Evolutionary conservation across 768 basidiomycete genomes (phyloP).

Genomic region (Floccularia luteovirens): DNA sequence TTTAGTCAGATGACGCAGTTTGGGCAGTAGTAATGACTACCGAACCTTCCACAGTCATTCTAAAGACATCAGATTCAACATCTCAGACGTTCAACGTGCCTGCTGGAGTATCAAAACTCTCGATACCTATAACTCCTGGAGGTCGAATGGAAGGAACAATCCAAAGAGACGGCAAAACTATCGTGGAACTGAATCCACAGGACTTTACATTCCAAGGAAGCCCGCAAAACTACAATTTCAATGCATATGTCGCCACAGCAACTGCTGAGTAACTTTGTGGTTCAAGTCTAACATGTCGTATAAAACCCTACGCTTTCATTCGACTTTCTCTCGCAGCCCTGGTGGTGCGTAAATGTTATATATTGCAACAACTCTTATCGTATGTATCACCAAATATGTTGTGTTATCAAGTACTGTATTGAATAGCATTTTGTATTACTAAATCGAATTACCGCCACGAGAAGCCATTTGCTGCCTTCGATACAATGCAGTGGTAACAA

Average conservation of each 20-base stretch:
- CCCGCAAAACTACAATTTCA: conserved; percentile 63
- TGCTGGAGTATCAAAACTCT: conserved; percentile 56
- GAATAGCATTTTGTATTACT: background rate
- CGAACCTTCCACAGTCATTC: conserved; percentile 44
- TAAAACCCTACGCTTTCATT: background rate
- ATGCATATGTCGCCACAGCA: conserved; percentile 50
- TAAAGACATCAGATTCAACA: conserved; percentile 38
- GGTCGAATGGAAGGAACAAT: conserved; percentile 44
- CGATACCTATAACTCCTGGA: conserved; percentile 45
- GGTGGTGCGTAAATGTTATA: background rate
- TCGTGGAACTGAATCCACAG: conserved; percentile 39
- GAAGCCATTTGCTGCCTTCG: too few species aligned
- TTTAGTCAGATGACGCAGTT: conserved; percentile 50
- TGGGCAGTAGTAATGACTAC: conserved; percentile 68
- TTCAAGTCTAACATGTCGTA: background rate
- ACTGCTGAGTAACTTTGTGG: conserved; percentile 12
- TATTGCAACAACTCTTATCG: conserved; percentile 2
- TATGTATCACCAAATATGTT: too few species aligned
- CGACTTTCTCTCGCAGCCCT: background rate
- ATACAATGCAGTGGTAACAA: too few species aligned
- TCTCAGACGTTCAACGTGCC: conserved; percentile 40
- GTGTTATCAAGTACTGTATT: too few species aligned
- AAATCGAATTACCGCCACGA: too few species aligned
- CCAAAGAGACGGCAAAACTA: conserved; percentile 33
- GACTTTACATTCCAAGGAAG: conserved; percentile 46